Evolutionary conservation across 2,329 filamentous ascomycete species (phyloP).

Genomic region (Aspergillus japonicus): DNA sequence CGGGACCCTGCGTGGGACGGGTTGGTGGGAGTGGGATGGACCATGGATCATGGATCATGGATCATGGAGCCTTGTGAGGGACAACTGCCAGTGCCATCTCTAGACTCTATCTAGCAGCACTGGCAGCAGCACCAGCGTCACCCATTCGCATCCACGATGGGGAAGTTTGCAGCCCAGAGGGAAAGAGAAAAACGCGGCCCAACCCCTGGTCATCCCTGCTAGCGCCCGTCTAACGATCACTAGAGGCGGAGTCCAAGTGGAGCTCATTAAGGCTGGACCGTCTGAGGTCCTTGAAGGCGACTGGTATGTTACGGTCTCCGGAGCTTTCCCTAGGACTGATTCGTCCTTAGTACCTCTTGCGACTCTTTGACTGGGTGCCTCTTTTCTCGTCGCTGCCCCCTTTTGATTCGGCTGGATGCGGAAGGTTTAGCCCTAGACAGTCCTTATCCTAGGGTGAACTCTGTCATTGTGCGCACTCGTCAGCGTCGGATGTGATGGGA

Average conservation of each 20-base stretch:
- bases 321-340: neutral
- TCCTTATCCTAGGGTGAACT: constrained; percentile 9
- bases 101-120: neutral
- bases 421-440: constrained; percentile 5
- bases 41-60: neutral
- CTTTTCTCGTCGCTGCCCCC: neutral
- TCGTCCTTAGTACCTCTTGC: neutral
- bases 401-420: constrained; percentile 3
- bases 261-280: constrained; percentile 24
- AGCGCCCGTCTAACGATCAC: constrained; percentile 24
- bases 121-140: neutral
- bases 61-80: neutral
- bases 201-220: constrained; percentile 22
- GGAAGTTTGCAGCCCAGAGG: constrained; percentile 5
- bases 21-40: neutral
- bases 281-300: constrained; percentile 9
- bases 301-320: neutral
- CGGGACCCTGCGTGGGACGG: constrained; percentile 11
- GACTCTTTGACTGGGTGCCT: constrained; percentile 10
- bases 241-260: constrained; percentile 25
- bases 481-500: neutral
- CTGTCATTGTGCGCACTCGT: neutral
- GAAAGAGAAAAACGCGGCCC: constrained; percentile 17
- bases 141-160: no score
- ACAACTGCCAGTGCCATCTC: neutral